Percentiles rank a stretch among this genome's conserved stretches.
Evolutionary conservation across 1,139 yeast species (phyloP).

Genomic region (Taphrina communis): DNA sequence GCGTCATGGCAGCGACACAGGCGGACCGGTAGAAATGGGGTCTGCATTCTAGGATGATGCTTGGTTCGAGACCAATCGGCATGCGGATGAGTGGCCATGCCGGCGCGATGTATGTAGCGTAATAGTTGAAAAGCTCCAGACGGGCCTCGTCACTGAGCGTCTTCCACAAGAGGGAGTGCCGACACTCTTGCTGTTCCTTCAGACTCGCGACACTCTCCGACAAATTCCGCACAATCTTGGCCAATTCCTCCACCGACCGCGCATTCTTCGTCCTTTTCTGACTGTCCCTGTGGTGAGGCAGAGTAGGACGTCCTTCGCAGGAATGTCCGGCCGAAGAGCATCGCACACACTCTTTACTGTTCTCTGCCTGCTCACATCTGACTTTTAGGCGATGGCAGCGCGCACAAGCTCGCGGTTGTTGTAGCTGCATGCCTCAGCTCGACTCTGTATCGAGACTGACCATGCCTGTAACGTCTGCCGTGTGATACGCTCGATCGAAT

Average conservation of each 20-base stretch:
- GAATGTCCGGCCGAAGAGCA: slow-evolving; percentile 4
- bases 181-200: slow-evolving; percentile 14
- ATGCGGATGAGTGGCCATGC: slow-evolving; percentile 6
- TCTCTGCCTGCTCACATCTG: slow-evolving; percentile 10
- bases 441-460: neutral
- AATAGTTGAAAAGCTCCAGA: neutral
- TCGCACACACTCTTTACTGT: slow-evolving; percentile 5
- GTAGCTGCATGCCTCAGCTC: neutral
- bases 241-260: slow-evolving; percentile 18
- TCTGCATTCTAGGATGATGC: neutral
- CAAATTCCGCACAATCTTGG: slow-evolving; percentile 6
- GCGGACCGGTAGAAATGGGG: slow-evolving; percentile 1
- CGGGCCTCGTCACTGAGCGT: slow-evolving; percentile 1
- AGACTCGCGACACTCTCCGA: slow-evolving; percentile 17
- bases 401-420: slow-evolving; percentile 12
- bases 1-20: slow-evolving; percentile 1
- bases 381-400: slow-evolving; percentile 13
- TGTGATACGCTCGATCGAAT: too few species aligned
- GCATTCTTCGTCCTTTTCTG: neutral
- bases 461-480: neutral
- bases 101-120: slow-evolving; percentile 3
- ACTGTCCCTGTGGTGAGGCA: neutral
- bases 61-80: neutral
- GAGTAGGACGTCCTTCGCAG: neutral
- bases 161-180: slow-evolving; percentile 7